Evolutionary conservation across 768 basidiomycete genomes (phyloP).

Genomic region (Leccinum arenicola): DNA sequence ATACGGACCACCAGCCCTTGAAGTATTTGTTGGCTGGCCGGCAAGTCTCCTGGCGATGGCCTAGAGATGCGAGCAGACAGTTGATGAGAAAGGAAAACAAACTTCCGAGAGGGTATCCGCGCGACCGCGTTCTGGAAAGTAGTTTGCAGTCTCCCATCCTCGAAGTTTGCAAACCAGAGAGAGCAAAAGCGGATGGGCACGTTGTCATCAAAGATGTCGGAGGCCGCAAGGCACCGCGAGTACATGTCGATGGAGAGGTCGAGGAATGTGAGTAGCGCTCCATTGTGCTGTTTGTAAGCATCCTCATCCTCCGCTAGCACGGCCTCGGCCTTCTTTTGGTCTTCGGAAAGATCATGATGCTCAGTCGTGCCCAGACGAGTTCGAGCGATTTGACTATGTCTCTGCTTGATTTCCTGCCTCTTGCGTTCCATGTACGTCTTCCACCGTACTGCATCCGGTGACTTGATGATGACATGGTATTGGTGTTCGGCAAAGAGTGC

Average conservation of each 20-base stretch:
- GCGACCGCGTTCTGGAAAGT: slow-evolving; percentile 45
- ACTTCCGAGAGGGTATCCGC: slow-evolving; percentile 79
- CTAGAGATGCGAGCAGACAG: slow-evolving; percentile 83
- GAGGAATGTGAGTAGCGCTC: slow-evolving; percentile 59
- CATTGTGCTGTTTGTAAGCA: slow-evolving; percentile 38
- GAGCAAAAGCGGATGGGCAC: slow-evolving; percentile 81
- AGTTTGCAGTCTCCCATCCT: slow-evolving; percentile 47
- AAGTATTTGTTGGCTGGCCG: slow-evolving; percentile 55
- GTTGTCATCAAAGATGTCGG: slow-evolving; percentile 74
- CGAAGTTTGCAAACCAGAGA: slow-evolving; percentile 89
- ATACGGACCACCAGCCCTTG: slow-evolving; percentile 67
- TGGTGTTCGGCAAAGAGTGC: slow-evolving; percentile 90
- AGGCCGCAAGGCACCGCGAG: slow-evolving; percentile 65
- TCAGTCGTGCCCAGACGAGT: slow-evolving; percentile 18
- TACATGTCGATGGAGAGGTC: slow-evolving; percentile 82
- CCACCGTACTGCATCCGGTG: slow-evolving; percentile 67
- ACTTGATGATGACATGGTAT: slow-evolving; percentile 66
- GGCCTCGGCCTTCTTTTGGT: slow-evolving; percentile 42
- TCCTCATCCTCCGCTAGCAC: slow-evolving; percentile 54
- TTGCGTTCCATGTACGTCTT: slow-evolving; percentile 75
- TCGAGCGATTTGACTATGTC: slow-evolving; percentile 37
- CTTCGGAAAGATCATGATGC: slow-evolving; percentile 33
- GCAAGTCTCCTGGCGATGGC: slow-evolving; percentile 25
- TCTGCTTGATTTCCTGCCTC: slow-evolving; percentile 59
- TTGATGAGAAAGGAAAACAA: slow-evolving; percentile 91